Base-by-base conservation (phyloP, 139 green algal genomes). In the Axilococcus clingmanii region DNA sequence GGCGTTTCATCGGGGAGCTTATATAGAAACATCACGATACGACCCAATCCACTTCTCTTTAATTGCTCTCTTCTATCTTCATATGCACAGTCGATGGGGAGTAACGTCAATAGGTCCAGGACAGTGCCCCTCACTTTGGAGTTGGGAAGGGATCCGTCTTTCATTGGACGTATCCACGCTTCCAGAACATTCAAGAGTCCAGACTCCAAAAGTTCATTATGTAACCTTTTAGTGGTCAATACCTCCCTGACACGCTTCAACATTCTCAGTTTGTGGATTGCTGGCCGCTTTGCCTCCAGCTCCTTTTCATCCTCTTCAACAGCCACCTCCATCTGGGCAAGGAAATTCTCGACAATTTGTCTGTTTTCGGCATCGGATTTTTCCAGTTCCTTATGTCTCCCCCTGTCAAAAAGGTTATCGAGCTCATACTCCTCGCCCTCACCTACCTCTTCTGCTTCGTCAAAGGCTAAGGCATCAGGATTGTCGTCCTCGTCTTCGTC, bases 21-120 rank as follows among this genome's bases (percentile, higher is more conserved):
- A 41, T 40, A 85, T 24, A 85, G 52, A 53, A 86, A 86, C 78
- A 86, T 83, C 29, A 86, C 63, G 5, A 76, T 50, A 36, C 63
- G 65, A 29, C 77, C 78, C 36, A 86, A 31, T 14, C 52, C 57
- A 37, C 55, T 76, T 17, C 61, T 41, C 57, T 87, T 86, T 19
- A 86, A 63, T 63, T 85, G 75, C 51, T 82, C 63, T 52, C 71
- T 71, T 9, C 69, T 49, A 23, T 76, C 69, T 49, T 69, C 55
- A 36, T 63, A 16, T 12, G 35, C 23, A 7, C 75, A 60, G 42
- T 86, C 69, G 4, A 85, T 48, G 15, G 63, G 65, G 33, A 86
- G 45, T 47, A 70, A 40, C 32, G 52, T 35, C 20, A 86, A 54
- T 58, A 86, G 29, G 15, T 46, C 33, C 40, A 85, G 56, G 37